Percentiles rank a stretch among this genome's conserved stretches.
Conservation (phyloP, 164 flowering plant genomes). For the Tetrastigma voinierianum region DNA sequence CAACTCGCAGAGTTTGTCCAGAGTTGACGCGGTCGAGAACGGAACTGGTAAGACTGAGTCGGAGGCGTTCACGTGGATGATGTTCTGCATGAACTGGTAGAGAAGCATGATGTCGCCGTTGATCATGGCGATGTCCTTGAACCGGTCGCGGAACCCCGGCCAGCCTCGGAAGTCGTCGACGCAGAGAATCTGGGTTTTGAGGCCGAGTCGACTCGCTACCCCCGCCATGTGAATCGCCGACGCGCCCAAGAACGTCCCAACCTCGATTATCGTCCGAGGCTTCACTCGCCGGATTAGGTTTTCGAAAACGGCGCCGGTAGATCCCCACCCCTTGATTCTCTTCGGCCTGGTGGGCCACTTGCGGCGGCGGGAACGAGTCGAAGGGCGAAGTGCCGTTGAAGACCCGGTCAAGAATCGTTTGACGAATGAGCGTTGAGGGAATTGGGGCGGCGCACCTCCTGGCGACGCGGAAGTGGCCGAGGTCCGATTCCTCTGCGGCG, state of each 20-base stretch:
- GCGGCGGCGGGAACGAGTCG: constrained; percentile 55
- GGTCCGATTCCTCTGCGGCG: not conserved
- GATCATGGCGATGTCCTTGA: constrained; percentile 38
- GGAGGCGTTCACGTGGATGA: constrained; percentile 30
- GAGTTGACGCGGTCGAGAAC: constrained; percentile 51
- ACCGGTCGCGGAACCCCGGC: constrained; percentile 55
- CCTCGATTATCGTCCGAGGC: constrained; percentile 62
- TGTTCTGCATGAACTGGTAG: constrained; percentile 73
- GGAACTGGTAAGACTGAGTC: constrained; percentile 55
- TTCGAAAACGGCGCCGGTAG: constrained; percentile 64
- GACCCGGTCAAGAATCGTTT: constrained; percentile 40
- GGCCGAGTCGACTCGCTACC: constrained; percentile 46
- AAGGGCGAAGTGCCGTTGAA: constrained; percentile 61
- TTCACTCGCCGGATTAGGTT: constrained; percentile 45
- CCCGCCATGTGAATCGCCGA: constrained; percentile 75
- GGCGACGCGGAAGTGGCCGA: constrained; percentile 41
- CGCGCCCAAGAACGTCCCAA: constrained; percentile 75
- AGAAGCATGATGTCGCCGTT: constrained; percentile 63
- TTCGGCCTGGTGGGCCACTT: constrained; percentile 20
- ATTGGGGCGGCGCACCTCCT: constrained; percentile 42
- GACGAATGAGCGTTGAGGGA: constrained; percentile 34
- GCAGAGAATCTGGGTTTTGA: constrained; percentile 61
- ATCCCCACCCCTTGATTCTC: constrained; percentile 71
- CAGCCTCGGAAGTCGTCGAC: constrained; percentile 85
- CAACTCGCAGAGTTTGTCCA: constrained; percentile 61